These are phyloP conservation scores for Epichloe elymi DNA, from an alignment of 2,329 filamentous ascomycete species.

Conservation along the genomic window DNA sequence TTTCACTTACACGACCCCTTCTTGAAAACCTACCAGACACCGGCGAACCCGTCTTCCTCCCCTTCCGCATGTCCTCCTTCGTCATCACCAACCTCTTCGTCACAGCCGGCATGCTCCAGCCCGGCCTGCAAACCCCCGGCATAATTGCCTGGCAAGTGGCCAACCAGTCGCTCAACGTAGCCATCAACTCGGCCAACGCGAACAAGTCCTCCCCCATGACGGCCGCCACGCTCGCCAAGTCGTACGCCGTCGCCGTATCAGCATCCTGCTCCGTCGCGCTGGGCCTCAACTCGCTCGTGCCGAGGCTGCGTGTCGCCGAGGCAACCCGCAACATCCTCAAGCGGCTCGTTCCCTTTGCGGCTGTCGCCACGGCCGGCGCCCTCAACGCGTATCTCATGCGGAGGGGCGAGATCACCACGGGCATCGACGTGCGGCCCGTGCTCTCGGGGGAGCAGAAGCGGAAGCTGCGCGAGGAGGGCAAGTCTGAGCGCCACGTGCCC, in stretches of 20 bases:
- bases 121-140: slow-evolving; percentile 64
- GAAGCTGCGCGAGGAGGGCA: slow-evolving; percentile 41
- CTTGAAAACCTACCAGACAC: slow-evolving; percentile 50
- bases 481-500: slow-evolving; percentile 49
- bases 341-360: slow-evolving; percentile 90
- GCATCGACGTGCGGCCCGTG: slow-evolving; percentile 85
- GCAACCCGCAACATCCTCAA: slow-evolving; percentile 63
- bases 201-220: slow-evolving; percentile 93
- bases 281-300: slow-evolving; percentile 80
- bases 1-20: not conserved
- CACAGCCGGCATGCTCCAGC: slow-evolving; percentile 93
- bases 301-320: slow-evolving; percentile 67
- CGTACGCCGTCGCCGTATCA: slow-evolving; percentile 81
- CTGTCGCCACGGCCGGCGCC: slow-evolving; percentile 79
- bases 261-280: slow-evolving; percentile 90
- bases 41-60: slow-evolving; percentile 79
- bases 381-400: slow-evolving; percentile 98
- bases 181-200: slow-evolving; percentile 93
- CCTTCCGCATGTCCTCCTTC: slow-evolving; percentile 95
- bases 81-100: slow-evolving; percentile 88
- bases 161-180: slow-evolving; percentile 96
- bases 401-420: slow-evolving; percentile 81
- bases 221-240: slow-evolving; percentile 68
- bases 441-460: slow-evolving; percentile 56
- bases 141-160: slow-evolving; percentile 89